Evolutionary conservation across 2,329 filamentous ascomycete species (phyloP), one percentile per base, ranked within the genome.

Genomic region (Clarireedia paspali): DNA sequence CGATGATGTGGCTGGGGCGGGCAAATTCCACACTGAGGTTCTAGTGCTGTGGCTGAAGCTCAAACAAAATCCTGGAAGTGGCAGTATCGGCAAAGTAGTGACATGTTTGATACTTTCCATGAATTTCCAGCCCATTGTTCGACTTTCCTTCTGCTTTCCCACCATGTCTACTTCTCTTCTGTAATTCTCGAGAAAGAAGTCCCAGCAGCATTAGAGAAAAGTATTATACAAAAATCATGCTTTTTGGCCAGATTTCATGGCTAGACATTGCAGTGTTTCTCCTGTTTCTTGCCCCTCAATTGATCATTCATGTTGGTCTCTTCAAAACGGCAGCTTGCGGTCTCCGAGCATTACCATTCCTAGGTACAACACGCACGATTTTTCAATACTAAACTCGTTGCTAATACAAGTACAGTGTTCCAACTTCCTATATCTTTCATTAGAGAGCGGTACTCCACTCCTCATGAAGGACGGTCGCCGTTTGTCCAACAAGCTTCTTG

Each of bases 211-310:
- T 20, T 12, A 24, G 34, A 34, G 5, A 34, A 9, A 12, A 12
- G 12, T 34, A 34, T 34, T 6, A 27, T 40, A 50, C n/a, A 2
- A 24, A 34, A 27, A 56, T 26, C 20, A 91, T 91, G 87, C 85
- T 90, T 58, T 75, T 94, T 44, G 80, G 81, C 38, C 84, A 86
- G 56, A 81, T 94, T 46, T 89, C 85, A 6, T 86, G 87, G 70
- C 69, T 90, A 27, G 89, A 94, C 73, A 91, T 87, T 73, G 56
- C 86, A 30, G 81, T 84, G 57, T 94, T 91, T 66, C 77, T 88
- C 49, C 51, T 85, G 44, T 85, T 89, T 64, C 78, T 92, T 14
- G 74, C 82, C 3, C 87, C 87, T 3, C 87, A 91, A 70, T 74
- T 94, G 39, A 72, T 92, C 36, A 72, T 84, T 60, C 80, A 85